Evolutionary conservation across 331 rosid species (phyloP).

Genomic region (Ulmus americana): DNA sequence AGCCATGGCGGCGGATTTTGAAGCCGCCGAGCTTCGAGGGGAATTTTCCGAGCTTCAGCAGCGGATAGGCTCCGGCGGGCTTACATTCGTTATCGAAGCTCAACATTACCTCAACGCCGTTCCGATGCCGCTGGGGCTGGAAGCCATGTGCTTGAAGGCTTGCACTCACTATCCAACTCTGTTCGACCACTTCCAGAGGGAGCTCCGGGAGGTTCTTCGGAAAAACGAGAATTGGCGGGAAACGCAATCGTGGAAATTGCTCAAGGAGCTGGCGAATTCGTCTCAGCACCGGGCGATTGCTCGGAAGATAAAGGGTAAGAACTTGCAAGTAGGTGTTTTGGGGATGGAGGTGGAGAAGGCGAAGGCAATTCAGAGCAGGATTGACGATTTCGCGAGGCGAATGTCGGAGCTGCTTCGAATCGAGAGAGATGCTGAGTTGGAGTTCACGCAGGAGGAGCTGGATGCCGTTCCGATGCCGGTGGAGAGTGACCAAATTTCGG

Average conservation of each 20-base stretch:
- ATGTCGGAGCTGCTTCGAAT: constrained; percentile 66
- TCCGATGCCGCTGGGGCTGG: constrained; percentile 69
- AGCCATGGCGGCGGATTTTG: constrained; percentile 59
- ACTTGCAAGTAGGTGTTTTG: constrained; percentile 39
- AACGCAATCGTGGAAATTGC: constrained; percentile 60
- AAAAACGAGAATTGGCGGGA: constrained; percentile 45
- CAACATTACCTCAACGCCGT: constrained; percentile 63
- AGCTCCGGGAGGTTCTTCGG: constrained; percentile 59
- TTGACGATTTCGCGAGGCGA: constrained; percentile 45
- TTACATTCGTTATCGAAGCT: constrained; percentile 56
- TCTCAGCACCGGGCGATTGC: constrained; percentile 65
- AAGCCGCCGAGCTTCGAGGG: constrained; percentile 46
- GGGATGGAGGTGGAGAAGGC: constrained; percentile 58
- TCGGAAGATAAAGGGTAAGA: constrained; percentile 40
- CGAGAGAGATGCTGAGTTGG: constrained; percentile 78
- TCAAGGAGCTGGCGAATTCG: constrained; percentile 62
- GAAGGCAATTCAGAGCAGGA: constrained; percentile 52
- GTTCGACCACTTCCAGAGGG: constrained; percentile 74
- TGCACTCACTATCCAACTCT: constrained; percentile 71
- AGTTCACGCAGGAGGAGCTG: constrained; percentile 75
- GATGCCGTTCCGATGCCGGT: constrained; percentile 66
- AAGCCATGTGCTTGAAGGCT: constrained; percentile 56
- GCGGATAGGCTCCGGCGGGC: constrained; percentile 49
- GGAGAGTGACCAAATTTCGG: constrained; percentile 31
- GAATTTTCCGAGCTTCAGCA: constrained; percentile 49